Evolutionary conservation across 164 flowering plant species (phyloP), one percentile per base, ranked within the genome.

Genomic region (Santalum album): DNA sequence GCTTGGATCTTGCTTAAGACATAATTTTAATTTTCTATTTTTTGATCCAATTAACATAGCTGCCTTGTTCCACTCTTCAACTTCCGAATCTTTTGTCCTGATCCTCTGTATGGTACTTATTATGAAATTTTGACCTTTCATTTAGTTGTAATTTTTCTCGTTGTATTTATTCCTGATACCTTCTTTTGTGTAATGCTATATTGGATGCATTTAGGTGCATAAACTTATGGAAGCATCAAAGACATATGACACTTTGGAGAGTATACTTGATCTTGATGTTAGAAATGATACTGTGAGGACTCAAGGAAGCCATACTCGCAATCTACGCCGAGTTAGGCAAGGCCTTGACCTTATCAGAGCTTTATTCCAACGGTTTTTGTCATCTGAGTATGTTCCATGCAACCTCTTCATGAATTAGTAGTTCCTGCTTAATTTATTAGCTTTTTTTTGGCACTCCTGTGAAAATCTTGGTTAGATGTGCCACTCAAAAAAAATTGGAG

Each of bases 271-370:
- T 44, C 34, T 50, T 26, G 96, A 91, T 72, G 65, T 78, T 0
- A 51, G 57, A 38, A 72, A 83, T 25, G 65, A 65, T 34, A 79
- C 83, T 15, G 95, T 86, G 32, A 86, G 68, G 54, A 63, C 72
- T 38, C 76, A 66, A 17, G 98, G 98, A 59, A 87, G 98, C 73
- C 77, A 52, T 61, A 65, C 96, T 0, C 82, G 96, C 15, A 84
- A 91, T 64, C 57, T 91, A 15, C 82, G 94, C 1, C 78, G 98
- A 59, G 92, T 91, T 68, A 71, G 91, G 69, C 95, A 79, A 74
- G 96, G 98, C 40, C 86, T 87, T 56, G 96, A 87, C 61, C 91
- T 91, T 65, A 73, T 91, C 66, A 74, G 85, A 64, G 90, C 75
- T 54, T 53, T 91, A 23, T 87, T 87, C 61, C 71, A 82, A 49